Base-by-base conservation (phyloP, 345 rosid genomes). In the Trapa incisa region DNA sequence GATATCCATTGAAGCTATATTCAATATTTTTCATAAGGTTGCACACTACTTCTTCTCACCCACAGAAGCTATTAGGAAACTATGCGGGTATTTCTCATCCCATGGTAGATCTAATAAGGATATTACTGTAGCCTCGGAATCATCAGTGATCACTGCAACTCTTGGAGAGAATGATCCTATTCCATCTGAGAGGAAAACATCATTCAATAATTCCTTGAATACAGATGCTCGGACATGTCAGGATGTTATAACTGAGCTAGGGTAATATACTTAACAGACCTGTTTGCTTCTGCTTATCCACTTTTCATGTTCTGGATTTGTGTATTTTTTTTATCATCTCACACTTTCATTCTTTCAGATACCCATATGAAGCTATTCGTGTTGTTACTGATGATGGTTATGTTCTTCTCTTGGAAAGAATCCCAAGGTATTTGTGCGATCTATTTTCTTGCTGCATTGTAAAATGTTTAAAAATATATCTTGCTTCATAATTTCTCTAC, bases 191-290 rank as follows among this genome's bases (percentile, higher is more conserved):
- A 85, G 77, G 68, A 80, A 78, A 39, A 43, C 81, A 37, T 78
- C 82, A 36, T 79, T 85, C 68, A 75, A 78, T 65, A 83, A 85
- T 66, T 72, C 91, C 70, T 78, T 94, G 77, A 94, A 94, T 71
- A 91, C 96, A 47, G 99, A 94, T 74, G 89, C 89, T 60, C 84
- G 99, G 61, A 94, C 99, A 47, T 91, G 97, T 76, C 84, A 80
- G 80, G 99, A 94, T 82, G 91, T 94, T 58, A 94, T 94, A 74
- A 89, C 95, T 48, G 99, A 94, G 81, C 89, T 87, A 50, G 97
- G 99, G 99, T 94, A 80, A 58, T 58, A 38, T 58, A 37, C 37
- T 58, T 58, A 32, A 58, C 63, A 3, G 37, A 1, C 35, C 61
- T 76, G 11, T 65, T 48, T 60, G 60, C 14, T 61, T 58, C 12